These are phyloP conservation scores for Cyberlindnera petersonii DNA, from an alignment of 805 yeast genomes.

Conservation along the genomic window DNA sequence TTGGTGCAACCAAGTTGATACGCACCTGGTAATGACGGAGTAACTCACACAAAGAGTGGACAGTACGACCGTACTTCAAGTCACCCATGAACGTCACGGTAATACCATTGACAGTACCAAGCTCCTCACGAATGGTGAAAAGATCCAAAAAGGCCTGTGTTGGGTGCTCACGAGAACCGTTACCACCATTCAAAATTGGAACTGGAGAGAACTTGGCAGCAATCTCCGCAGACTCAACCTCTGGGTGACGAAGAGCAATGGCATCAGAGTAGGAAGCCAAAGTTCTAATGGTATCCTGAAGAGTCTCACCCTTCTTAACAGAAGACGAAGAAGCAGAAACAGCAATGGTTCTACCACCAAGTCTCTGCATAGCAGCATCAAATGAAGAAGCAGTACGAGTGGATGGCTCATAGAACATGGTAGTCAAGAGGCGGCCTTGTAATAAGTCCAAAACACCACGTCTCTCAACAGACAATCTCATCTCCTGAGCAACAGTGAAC, in stretches of 20 bases:
- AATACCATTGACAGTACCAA: slow-evolving; percentile 97
- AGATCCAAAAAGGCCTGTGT: slow-evolving; percentile 96
- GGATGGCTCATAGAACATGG: slow-evolving; percentile 97
- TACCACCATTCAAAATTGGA: slow-evolving; percentile 97
- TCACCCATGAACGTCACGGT: slow-evolving; percentile 99
- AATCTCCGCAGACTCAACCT: slow-evolving; percentile 83
- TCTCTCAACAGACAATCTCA: slow-evolving; percentile 95
- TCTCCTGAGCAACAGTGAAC: slow-evolving; percentile 96
- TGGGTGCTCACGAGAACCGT: slow-evolving; percentile 97
- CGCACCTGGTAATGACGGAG: slow-evolving; percentile 90
- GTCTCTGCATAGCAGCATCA: slow-evolving; percentile 99
- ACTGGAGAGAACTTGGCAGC: slow-evolving; percentile 97
- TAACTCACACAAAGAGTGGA: slow-evolving; percentile 89
- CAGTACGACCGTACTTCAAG: slow-evolving; percentile 96
- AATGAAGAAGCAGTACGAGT: slow-evolving; percentile 96
- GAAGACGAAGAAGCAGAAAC: slow-evolving; percentile 86
- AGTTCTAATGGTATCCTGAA: slow-evolving; percentile 94
- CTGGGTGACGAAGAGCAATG: slow-evolving; percentile 94
- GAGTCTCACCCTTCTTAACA: slow-evolving; percentile 95
- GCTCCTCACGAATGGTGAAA: slow-evolving; percentile 97
- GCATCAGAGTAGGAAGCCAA: slow-evolving; percentile 96
- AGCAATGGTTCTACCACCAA: slow-evolving; percentile 95
- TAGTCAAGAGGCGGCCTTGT: slow-evolving; percentile 86
- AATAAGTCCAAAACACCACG: slow-evolving; percentile 89
- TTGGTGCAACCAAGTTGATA: slow-evolving; percentile 87